These are phyloP conservation scores for Monosporascus sp. DNA, from an alignment of 2,329 filamentous ascomycete genomes.

Conservation along the genomic window DNA sequence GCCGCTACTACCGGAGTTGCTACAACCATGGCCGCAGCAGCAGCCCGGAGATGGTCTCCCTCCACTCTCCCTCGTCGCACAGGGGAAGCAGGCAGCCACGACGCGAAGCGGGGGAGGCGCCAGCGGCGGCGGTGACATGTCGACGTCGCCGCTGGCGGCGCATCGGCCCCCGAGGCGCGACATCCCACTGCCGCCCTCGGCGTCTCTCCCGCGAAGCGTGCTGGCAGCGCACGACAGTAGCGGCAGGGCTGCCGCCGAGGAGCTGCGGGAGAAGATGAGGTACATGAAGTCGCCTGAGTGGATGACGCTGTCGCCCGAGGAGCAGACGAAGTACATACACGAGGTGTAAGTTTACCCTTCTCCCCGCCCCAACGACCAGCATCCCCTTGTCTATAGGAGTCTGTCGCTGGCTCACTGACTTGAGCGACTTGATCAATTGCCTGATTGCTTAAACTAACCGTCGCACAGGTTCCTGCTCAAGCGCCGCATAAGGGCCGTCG, in stretches of 20 bases:
- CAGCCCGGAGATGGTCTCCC: too few species aligned
- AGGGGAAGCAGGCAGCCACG: too few species aligned
- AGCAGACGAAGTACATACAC: conserved; percentile 4
- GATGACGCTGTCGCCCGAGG: conserved; percentile 1
- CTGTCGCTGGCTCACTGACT: not conserved
- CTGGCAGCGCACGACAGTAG: not conserved
- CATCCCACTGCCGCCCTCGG: not conserved
- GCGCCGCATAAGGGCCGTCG: not conserved
- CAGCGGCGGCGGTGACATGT: too few species aligned
- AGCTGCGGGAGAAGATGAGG: not conserved
- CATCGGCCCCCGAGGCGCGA: not conserved
- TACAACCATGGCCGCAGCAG: too few species aligned
- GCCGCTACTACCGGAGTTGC: too few species aligned
- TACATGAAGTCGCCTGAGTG: conserved; percentile 1
- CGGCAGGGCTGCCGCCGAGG: not conserved
- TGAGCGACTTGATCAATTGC: not conserved
- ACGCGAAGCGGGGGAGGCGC: too few species aligned
- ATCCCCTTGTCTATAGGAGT: not conserved
- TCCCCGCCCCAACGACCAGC: not conserved
- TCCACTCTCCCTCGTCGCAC: too few species aligned
- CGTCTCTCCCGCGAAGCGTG: not conserved
- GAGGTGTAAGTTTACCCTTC: conserved; percentile 6
- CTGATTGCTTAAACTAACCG: not conserved
- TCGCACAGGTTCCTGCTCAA: not conserved
- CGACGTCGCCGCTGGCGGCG: not conserved